phyloP scores from a whole-genome alignment of 2,329 filamentous ascomycete species.

The Hypomyces rosellus region DNA sequence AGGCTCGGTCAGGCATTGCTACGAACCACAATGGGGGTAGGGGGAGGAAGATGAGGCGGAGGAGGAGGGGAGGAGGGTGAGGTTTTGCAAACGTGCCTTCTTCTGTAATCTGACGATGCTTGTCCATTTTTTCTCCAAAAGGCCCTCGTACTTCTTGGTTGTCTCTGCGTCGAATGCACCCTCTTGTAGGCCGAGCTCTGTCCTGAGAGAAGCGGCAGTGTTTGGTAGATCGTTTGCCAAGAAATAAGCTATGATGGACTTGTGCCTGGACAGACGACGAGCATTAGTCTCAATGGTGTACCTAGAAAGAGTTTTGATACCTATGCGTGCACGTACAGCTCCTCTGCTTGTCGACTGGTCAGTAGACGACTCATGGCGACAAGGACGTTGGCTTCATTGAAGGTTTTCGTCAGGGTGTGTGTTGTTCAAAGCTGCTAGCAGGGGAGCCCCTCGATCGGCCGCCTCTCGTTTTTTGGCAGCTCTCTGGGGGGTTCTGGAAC shows the following conservation, averaged over 20 bases:
- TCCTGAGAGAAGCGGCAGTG: constrained; percentile 64
- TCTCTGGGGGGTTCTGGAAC: too few species aligned
- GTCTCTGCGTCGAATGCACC: constrained; percentile 70
- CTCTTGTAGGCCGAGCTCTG: constrained; percentile 69
- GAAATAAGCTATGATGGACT: constrained; percentile 87
- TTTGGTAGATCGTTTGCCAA: constrained; percentile 64
- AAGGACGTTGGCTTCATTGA: background rate
- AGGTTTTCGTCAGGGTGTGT: background rate
- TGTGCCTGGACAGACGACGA: constrained; percentile 55
- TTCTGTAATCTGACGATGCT: constrained; percentile 91
- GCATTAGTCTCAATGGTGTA: background rate
- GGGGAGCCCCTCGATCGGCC: too few species aligned
- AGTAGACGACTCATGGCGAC: background rate
- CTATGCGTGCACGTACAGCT: background rate
- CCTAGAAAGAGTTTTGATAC: background rate
- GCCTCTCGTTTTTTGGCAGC: too few species aligned
- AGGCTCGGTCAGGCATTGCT: constrained; percentile 8
- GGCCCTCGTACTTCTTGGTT: constrained; percentile 86
- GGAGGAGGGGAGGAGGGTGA: background rate
- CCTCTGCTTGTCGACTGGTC: background rate
- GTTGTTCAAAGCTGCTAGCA: too few species aligned
- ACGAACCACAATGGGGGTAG: background rate
- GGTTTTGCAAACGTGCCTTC: constrained; percentile 49
- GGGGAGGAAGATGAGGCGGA: background rate
- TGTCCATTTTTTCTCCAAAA: constrained; percentile 98